Evolutionary conservation across 441 rosid genomes (phyloP).

Genomic region (Geranium incanum): DNA sequence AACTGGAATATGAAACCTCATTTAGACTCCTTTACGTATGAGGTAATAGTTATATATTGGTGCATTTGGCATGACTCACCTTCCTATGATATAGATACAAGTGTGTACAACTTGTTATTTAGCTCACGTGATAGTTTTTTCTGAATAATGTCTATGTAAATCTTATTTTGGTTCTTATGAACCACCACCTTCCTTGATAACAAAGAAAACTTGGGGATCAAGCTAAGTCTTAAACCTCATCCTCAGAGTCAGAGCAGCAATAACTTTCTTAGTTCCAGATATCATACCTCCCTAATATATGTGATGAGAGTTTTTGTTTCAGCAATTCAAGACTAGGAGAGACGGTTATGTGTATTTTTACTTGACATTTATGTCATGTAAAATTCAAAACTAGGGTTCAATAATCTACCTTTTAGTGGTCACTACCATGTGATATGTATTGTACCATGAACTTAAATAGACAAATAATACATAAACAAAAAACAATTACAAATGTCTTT

Average conservation of each 20-base stretch:
- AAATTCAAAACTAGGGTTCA: background rate
- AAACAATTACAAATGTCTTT: background rate
- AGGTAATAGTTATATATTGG: background rate
- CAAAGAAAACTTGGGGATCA: background rate
- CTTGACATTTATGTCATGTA: background rate
- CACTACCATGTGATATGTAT: background rate
- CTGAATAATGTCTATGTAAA: background rate
- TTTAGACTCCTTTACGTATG: background rate
- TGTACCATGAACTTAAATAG: background rate
- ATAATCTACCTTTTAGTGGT: background rate
- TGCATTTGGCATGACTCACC: constrained; percentile 1
- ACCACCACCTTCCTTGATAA: background rate
- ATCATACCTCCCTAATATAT: no score
- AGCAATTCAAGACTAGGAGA: no score
- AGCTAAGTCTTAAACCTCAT: background rate
- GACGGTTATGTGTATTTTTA: no score
- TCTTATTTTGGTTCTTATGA: background rate
- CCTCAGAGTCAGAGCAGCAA: background rate
- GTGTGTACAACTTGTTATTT: no score
- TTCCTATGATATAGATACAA: background rate
- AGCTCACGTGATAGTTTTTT: background rate
- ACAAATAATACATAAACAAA: background rate
- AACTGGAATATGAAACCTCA: background rate
- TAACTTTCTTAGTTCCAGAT: no score
- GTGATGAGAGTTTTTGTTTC: no score